Percentiles rank a stretch among this genome's conserved stretches.
Evolutionary conservation across 768 basidiomycete genomes (phyloP).

Genomic region (Tulasnella sp.): DNA sequence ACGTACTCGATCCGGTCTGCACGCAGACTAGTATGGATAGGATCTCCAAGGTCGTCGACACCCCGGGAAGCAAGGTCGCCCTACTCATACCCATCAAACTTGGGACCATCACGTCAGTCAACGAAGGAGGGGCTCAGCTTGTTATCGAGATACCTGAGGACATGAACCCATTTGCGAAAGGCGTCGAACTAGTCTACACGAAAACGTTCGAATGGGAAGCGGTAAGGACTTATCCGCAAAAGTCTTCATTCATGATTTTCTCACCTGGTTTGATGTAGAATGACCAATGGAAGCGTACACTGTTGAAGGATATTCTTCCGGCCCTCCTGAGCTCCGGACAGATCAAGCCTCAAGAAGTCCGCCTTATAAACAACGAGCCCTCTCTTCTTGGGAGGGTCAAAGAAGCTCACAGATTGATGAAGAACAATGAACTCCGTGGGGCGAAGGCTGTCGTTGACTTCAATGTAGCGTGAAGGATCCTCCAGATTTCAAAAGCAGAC

Average conservation of each 20-base stretch:
- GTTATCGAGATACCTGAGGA: neutral
- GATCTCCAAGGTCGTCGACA: conserved; percentile 43
- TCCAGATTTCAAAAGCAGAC: neutral
- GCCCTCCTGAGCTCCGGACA: neutral
- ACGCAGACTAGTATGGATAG: conserved; percentile 41
- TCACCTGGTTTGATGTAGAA: conserved; percentile 4
- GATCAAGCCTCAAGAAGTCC: conserved; percentile 21
- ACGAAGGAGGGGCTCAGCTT: conserved; percentile 30
- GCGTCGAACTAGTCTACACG: neutral
- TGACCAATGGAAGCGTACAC: neutral
- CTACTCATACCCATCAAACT: conserved; percentile 48
- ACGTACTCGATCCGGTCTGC: conserved; percentile 45
- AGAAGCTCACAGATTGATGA: conserved; percentile 10
- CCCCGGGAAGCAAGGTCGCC: conserved; percentile 44
- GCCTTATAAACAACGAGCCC: neutral
- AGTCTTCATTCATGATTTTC: neutral
- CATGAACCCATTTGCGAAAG: neutral
- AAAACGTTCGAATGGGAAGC: conserved; percentile 22
- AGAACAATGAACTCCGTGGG: conserved; percentile 4
- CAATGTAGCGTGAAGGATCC: neutral
- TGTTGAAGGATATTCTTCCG: conserved; percentile 20
- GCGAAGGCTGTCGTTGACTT: conserved; percentile 18
- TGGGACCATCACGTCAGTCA: conserved; percentile 36
- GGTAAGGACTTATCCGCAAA: neutral
- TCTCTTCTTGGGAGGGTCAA: neutral